These are phyloP conservation scores for Pestalotiopsis sp. DNA, from an alignment of 2,329 filamentous ascomycete genomes.

Conservation along the genomic window DNA sequence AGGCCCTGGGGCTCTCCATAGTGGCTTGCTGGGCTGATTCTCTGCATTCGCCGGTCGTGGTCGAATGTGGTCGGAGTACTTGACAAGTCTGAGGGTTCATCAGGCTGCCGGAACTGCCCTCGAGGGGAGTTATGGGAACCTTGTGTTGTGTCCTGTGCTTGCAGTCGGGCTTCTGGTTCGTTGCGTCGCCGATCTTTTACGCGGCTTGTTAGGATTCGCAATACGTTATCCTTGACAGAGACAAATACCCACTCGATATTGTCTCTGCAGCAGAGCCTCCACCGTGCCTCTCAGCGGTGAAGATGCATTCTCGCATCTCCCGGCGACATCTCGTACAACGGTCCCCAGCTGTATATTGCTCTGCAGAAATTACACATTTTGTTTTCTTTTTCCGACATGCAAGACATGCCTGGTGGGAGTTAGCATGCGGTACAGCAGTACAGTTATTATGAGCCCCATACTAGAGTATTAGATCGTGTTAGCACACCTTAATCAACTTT, in stretches of 20 bases:
- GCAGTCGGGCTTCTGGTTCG: too few species aligned
- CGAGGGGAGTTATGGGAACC: background rate
- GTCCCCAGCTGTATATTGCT: background rate
- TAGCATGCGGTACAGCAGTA: background rate
- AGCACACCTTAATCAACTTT: background rate
- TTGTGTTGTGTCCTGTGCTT: background rate
- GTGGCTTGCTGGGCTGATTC: background rate
- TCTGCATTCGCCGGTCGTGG: background rate
- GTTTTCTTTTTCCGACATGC: background rate
- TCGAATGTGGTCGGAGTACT: background rate
- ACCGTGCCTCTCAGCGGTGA: conserved; percentile 1
- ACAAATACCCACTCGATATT: background rate
- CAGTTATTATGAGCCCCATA: background rate
- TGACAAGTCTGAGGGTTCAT: background rate
- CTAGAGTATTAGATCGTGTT: background rate
- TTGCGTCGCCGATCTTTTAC: too few species aligned
- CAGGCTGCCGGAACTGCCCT: background rate
- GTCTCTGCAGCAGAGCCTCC: background rate
- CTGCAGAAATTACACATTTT: background rate
- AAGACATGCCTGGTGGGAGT: background rate
- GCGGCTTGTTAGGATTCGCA: too few species aligned
- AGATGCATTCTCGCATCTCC: conserved; percentile 3
- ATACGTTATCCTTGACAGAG: background rate
- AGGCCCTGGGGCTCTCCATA: background rate
- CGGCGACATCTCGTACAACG: background rate